These are phyloP conservation scores for Aethionema arabicum DNA, from an alignment of 345 rosid genomes.

Conservation along the genomic window DNA sequence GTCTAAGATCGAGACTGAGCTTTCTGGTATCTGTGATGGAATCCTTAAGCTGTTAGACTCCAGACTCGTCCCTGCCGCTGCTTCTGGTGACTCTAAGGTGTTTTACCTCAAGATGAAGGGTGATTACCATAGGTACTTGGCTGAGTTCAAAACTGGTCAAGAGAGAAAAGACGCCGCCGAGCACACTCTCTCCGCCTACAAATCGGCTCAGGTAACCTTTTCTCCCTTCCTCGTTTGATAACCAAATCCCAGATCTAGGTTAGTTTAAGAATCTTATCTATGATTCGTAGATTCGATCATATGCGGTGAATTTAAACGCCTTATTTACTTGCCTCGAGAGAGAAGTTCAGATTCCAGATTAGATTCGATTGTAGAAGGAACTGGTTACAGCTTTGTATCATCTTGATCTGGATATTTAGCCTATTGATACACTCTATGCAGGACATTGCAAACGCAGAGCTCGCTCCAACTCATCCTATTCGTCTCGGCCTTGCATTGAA, in stretches of 20 bases:
- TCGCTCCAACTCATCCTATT: constrained; percentile 93
- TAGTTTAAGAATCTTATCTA: background rate
- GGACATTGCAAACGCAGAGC: constrained; percentile 87
- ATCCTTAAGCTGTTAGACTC: constrained; percentile 84
- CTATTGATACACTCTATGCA: constrained; percentile 26
- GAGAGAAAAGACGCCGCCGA: constrained; percentile 95
- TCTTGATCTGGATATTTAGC: constrained; percentile 7
- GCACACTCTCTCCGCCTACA: constrained; percentile 87
- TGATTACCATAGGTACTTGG: constrained; percentile 88
- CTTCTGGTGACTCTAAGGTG: constrained; percentile 80
- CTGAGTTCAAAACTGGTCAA: constrained; percentile 84
- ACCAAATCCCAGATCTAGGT: constrained; percentile 30
- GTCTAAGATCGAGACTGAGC: constrained; percentile 82
- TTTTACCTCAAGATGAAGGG: constrained; percentile 96
- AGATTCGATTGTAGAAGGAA: background rate
- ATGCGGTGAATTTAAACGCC: background rate
- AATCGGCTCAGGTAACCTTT: constrained; percentile 76
- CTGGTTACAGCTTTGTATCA: background rate
- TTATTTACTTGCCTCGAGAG: background rate
- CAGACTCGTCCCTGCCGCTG: constrained; percentile 68
- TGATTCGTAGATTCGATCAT: background rate
- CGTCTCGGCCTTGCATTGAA: constrained; percentile 89
- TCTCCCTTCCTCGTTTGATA: background rate
- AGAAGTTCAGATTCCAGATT: background rate
- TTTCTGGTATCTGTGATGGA: constrained; percentile 82